Evolutionary conservation across 2,329 filamentous ascomycete genomes (phyloP).

Genomic region (Diaporthe citriasiana): DNA sequence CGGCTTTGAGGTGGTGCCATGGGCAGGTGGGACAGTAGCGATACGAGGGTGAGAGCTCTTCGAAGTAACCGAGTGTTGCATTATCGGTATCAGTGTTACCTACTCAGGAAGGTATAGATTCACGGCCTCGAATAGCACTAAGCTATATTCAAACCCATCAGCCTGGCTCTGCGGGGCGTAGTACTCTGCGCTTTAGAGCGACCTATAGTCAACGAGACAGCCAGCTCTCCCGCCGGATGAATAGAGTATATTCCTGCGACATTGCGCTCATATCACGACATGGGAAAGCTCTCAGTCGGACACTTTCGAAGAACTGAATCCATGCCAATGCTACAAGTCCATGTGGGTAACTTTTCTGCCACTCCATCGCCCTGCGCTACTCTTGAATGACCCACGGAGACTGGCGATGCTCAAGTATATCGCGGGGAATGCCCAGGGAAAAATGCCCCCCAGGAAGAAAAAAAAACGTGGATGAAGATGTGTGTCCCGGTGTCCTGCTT

Average conservation of each 20-base stretch:
- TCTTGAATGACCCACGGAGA: background rate
- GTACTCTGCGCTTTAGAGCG: background rate
- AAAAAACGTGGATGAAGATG: background rate
- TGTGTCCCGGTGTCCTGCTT: background rate
- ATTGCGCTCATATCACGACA: background rate
- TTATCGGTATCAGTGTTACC: constrained; percentile 15
- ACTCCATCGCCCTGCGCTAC: background rate
- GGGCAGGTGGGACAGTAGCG: background rate
- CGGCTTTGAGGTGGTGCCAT: constrained; percentile 15
- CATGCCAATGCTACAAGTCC: too few relatives aligned
- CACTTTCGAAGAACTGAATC: background rate
- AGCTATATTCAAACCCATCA: background rate
- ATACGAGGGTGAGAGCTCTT: constrained; percentile 3
- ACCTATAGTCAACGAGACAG: background rate
- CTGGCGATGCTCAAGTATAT: background rate
- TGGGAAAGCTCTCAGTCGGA: background rate
- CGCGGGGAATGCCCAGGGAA: background rate
- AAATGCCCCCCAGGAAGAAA: background rate
- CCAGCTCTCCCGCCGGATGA: background rate
- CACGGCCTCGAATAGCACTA: background rate
- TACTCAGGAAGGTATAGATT: background rate
- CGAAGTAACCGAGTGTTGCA: background rate
- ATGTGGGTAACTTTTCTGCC: background rate
- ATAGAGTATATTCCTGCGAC: background rate
- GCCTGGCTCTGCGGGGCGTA: background rate